phyloP scores from a whole-genome alignment of 208 protist species.

The Wallacemonas sp. region DNA sequence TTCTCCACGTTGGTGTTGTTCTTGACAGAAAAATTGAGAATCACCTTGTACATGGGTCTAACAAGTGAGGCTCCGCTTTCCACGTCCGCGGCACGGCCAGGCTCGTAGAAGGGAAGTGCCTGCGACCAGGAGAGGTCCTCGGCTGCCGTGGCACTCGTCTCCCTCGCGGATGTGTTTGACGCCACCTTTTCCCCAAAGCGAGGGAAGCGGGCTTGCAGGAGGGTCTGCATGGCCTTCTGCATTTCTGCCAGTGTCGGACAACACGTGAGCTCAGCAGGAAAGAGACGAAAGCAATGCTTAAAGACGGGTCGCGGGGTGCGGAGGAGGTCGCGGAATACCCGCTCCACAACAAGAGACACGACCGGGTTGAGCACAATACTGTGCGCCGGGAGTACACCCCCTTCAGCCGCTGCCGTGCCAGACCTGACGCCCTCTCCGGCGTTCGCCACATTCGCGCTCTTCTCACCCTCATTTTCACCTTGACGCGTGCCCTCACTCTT shows the following conservation, averaged over 20 bases:
- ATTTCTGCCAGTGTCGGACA: constrained; percentile 81
- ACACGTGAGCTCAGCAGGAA: constrained; percentile 80
- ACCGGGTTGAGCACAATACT: constrained; percentile 75
- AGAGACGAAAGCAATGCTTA: constrained; percentile 76
- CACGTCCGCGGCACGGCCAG: not conserved
- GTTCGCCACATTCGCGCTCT: too few species aligned
- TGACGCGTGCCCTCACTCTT: not conserved
- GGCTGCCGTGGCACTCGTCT: constrained; percentile 3
- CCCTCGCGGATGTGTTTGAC: not conserved
- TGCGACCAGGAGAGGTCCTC: not conserved
- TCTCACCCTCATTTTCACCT: too few species aligned
- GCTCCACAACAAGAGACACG: constrained; percentile 69
- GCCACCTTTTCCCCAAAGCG: not conserved
- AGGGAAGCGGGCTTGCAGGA: constrained; percentile 63
- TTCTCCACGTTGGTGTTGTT: constrained; percentile 84
- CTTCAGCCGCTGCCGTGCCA: too few species aligned
- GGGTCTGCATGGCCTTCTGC: constrained; percentile 44
- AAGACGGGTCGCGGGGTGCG: constrained; percentile 61
- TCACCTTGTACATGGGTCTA: constrained; percentile 42
- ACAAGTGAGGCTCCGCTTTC: not conserved
- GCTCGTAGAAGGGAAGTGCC: not conserved
- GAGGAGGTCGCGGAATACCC: constrained; percentile 65
- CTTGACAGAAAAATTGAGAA: constrained; percentile 69
- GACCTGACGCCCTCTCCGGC: too few species aligned
- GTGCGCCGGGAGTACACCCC: constrained; percentile 37